phyloP scores from a whole-genome alignment of 768 basidiomycete species.

The Chalciporus pseudorubinellus region DNA sequence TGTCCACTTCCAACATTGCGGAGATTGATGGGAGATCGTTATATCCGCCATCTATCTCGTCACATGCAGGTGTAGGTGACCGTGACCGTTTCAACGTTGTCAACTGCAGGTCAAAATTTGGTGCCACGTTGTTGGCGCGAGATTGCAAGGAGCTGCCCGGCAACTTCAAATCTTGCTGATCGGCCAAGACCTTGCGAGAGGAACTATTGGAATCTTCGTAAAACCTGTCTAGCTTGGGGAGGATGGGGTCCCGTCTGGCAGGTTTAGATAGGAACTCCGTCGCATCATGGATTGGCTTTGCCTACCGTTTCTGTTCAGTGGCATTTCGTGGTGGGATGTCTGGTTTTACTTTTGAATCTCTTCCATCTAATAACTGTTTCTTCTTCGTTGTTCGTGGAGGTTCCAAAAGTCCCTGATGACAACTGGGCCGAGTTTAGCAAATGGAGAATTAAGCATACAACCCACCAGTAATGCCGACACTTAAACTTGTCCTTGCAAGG shows the following conservation, averaged over 20 bases:
- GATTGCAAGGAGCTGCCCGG: conserved; percentile 15
- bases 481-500: conserved; percentile 71
- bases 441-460: conserved; percentile 1
- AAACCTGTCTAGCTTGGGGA: conserved; percentile 42
- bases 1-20: conserved; percentile 33
- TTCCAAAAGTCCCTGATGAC: conserved; percentile 63
- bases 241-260: conserved; percentile 22
- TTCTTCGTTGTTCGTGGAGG: conserved; percentile 44
- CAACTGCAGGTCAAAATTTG: conserved; percentile 53
- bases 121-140: conserved; percentile 22
- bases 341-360: conserved; percentile 6
- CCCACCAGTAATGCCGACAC: conserved; percentile 73
- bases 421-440: conserved; percentile 44
- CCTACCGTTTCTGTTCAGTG: conserved; percentile 2
- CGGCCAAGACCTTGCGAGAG: conserved; percentile 36
- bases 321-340: not conserved
- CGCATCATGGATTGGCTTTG: not conserved
- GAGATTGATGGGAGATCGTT: conserved; percentile 35
- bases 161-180: conserved; percentile 48
- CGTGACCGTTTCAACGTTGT: conserved; percentile 28
- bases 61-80: conserved; percentile 15
- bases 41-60: conserved; percentile 31
- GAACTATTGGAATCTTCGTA: conserved; percentile 42
- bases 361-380: conserved; percentile 23
- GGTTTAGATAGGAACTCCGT: conserved; percentile 25